Percentiles rank a stretch among this genome's conserved stretches.
Conservation (phyloP, 306 rosid genomes). For the Sphenostylis stenocarpa region DNA sequence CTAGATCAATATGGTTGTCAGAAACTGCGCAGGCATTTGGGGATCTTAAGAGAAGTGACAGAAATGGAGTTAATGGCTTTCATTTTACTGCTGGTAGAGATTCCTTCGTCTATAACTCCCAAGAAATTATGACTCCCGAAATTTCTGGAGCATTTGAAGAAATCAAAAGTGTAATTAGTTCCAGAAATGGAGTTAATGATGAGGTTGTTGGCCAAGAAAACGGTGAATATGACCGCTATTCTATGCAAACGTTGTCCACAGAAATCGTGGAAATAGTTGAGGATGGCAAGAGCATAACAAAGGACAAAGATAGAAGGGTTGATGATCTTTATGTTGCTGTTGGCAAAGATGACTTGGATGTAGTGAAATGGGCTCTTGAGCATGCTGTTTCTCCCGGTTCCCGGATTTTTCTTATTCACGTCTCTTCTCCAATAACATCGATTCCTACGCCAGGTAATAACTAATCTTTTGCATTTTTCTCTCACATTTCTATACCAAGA, state of each 20-base stretch:
- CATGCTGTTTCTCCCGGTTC: conserved; percentile 62
- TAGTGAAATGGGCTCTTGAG: conserved; percentile 73
- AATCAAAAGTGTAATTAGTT: neutral
- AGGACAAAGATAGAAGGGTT: conserved; percentile 28
- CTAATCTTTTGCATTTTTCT: neutral
- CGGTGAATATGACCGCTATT: neutral
- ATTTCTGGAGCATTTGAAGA: conserved; percentile 48
- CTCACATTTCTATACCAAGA: neutral
- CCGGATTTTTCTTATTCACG: conserved; percentile 70
- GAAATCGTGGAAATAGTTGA: conserved; percentile 70
- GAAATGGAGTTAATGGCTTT: conserved; percentile 42
- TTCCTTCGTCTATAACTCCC: conserved; percentile 27
- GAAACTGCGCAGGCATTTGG: conserved; percentile 44
- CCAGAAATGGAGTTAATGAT: neutral
- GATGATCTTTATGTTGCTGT: conserved; percentile 76
- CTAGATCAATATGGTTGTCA: conserved; percentile 38
- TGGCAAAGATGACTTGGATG: conserved; percentile 70
- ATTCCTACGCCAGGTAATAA: conserved; percentile 75
- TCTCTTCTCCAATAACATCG: conserved; percentile 62
- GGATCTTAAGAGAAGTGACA: conserved; percentile 28
- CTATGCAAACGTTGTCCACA: conserved; percentile 37
- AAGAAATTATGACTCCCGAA: conserved; percentile 55
- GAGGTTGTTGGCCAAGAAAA: neutral
- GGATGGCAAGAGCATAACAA: conserved; percentile 42
- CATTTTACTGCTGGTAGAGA: conserved; percentile 52